Base-by-base conservation (phyloP, 306 rosid species). In the cucumber (Cucumis sativus) region DNA sequence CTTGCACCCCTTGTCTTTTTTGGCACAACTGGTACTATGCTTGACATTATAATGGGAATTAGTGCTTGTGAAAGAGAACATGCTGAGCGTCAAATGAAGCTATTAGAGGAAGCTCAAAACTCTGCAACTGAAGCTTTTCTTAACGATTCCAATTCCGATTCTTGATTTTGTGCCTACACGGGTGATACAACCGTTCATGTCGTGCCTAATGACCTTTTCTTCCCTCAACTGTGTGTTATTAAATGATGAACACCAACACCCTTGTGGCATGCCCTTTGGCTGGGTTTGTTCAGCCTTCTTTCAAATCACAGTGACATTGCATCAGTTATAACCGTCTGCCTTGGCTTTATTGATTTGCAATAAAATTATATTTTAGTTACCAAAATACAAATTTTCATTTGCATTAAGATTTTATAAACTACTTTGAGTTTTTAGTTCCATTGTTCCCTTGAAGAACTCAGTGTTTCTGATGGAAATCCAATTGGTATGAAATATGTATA, bases 11-110 rank as follows among this genome's bases (percentile, higher is more conserved):
- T 95, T 56, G 99, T 95, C 64, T 95, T 92, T 87, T 92, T 92
- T 77, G 97, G 97, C 85, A 92, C 99, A 54, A 92, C 98, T 1
- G 97, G 98, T 28, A 92, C 97, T 7, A 92, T 92, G 98, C 89
- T 95, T 18, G 97, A 95, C 80, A 95, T 95, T 74, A 92, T 95
- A 11, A 81, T 95, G 89, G 98, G 97, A 69, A 85, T 95, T 35
- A 88, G 80, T 25, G 88, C 87, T 8, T 92, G 97, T 18, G 97
- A 95, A 85, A 87, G 97, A 83, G 98, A 92, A 82, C 97, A 92
- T 13, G 97, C 96, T 0, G 97, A 95, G 81, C 89, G 91, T 85
- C 97, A 95, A 82, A 87, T 84, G 86, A 80, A 90, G 91, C 86
- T 92, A 18, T 83, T 87, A 77, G 97, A 92, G 84, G 93, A 82